Percentiles rank a stretch among this genome's conserved stretches.
These are phyloP conservation scores for Chiua virens DNA, from an alignment of 768 basidiomycete species.

Conservation along the genomic window DNA sequence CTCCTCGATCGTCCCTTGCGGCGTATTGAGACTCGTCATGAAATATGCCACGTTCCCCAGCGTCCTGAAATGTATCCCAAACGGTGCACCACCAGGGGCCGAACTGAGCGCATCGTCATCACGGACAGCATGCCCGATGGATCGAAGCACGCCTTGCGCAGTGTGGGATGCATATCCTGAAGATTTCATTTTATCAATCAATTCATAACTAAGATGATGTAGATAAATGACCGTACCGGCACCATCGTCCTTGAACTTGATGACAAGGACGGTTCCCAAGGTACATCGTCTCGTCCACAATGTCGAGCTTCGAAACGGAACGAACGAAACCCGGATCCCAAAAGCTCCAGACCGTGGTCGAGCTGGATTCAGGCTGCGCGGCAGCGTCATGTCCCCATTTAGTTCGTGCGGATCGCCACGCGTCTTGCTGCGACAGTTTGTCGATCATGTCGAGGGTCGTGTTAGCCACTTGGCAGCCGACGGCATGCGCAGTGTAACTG, in stretches of 20 bases:
- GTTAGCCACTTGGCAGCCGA: constrained; percentile 91
- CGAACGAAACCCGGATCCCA: constrained; percentile 79
- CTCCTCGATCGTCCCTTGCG: constrained; percentile 47
- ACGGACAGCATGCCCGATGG: constrained; percentile 40
- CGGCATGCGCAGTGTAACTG: constrained; percentile 91
- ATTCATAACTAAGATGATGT: too few relatives aligned
- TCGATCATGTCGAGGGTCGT: constrained; percentile 72
- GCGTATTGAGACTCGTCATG: constrained; percentile 85
- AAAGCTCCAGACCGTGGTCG: constrained; percentile 70
- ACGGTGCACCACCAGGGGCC: constrained; percentile 54
- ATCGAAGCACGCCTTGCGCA: constrained; percentile 59
- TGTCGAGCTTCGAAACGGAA: constrained; percentile 50
- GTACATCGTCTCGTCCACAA: constrained; percentile 81
- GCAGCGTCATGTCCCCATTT: constrained; percentile 48
- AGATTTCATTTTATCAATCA: background rate
- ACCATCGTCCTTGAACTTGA: constrained; percentile 62
- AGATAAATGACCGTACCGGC: constrained; percentile 43
- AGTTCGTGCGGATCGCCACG: constrained; percentile 58
- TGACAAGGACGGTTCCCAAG: constrained; percentile 79
- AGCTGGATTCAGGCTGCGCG: constrained; percentile 2
- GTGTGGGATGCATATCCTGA: constrained; percentile 61
- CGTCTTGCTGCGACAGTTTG: constrained; percentile 41
- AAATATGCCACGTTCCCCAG: constrained; percentile 92
- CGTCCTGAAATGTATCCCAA: constrained; percentile 82
- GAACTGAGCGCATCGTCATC: constrained; percentile 33